Conservation (phyloP, 2,329 filamentous ascomycete genomes). For the Fusarium piperis region DNA sequence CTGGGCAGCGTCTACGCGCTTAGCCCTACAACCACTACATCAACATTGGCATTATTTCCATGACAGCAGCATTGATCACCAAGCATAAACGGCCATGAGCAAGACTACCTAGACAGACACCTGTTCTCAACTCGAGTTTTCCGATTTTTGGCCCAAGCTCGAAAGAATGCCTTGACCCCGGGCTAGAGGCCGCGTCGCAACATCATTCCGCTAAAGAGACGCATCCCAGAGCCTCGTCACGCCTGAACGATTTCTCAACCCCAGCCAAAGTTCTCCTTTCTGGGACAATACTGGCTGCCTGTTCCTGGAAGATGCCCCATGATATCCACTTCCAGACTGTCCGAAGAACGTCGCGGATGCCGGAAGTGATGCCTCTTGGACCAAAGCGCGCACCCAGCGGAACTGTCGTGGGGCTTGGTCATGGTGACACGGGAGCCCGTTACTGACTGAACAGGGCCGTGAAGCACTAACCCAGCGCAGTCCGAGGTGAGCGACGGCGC, state of each 20-base stretch:
- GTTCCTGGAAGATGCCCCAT: not conserved
- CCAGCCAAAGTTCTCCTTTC: not conserved
- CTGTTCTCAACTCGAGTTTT: not conserved
- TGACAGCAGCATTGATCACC: not conserved
- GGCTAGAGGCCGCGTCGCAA: conserved; percentile 18
- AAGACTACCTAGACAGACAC: not conserved
- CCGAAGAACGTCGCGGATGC: conserved; percentile 8
- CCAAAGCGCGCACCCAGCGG: not conserved
- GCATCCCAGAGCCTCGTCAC: conserved; percentile 17
- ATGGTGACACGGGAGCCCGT: not conserved
- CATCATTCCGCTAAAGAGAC: conserved; percentile 22
- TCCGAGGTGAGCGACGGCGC: not conserved
- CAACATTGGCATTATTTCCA: not conserved
- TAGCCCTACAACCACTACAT: conserved; percentile 1
- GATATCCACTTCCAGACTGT: conserved; percentile 7
- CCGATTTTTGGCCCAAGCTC: not conserved
- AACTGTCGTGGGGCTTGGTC: not conserved
- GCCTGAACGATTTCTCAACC: not conserved
- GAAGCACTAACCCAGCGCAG: not conserved
- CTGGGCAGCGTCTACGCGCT: conserved; percentile 25
- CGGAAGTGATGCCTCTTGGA: conserved; percentile 3
- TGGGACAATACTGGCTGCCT: not conserved
- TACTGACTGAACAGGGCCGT: not conserved
- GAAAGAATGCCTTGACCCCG: conserved; percentile 21
- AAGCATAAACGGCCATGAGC: conserved; percentile 9